Evolutionary conservation across 78 protist species (phyloP).

Genomic region (Isochrysis galbana): DNA sequence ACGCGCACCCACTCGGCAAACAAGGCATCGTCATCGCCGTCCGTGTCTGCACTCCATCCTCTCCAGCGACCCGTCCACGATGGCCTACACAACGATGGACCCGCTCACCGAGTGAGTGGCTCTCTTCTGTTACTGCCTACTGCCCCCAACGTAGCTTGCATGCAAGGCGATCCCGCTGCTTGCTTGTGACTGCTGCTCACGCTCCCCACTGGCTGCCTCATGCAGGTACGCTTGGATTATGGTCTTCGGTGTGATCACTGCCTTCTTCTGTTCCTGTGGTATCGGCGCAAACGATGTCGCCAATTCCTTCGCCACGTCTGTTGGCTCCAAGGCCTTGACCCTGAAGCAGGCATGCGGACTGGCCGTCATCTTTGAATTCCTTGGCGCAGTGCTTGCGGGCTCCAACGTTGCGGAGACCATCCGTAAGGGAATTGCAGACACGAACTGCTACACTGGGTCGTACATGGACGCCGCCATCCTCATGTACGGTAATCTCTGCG

Average conservation of each 20-base stretch:
- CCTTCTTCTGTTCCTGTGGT: not conserved
- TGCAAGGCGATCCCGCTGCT: too few relatives aligned
- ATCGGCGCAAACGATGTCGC: conserved; percentile 23
- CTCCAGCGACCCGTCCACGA: too few relatives aligned
- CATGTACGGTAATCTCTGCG: not conserved
- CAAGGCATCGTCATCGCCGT: too few relatives aligned
- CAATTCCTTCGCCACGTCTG: not conserved
- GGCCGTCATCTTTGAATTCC: not conserved
- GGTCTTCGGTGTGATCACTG: not conserved
- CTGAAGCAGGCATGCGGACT: not conserved
- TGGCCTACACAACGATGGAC: too few relatives aligned
- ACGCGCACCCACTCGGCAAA: too few relatives aligned
- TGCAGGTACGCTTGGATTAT: conserved; percentile 10
- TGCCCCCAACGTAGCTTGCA: too few relatives aligned
- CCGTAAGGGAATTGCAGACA: not conserved
- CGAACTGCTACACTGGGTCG: not conserved
- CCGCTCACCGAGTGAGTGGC: too few relatives aligned
- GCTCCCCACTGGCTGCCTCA: too few relatives aligned
- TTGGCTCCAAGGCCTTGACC: not conserved
- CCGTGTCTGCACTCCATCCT: too few relatives aligned
- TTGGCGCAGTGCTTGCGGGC: conserved; percentile 9
- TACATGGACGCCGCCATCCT: not conserved
- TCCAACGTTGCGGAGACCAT: not conserved
- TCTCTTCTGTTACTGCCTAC: too few relatives aligned
- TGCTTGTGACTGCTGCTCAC: too few relatives aligned